Percentiles rank a stretch among this genome's conserved stretches.
Conservation (phyloP, 257 asterid genomes). For the Penstemon barbatus region DNA sequence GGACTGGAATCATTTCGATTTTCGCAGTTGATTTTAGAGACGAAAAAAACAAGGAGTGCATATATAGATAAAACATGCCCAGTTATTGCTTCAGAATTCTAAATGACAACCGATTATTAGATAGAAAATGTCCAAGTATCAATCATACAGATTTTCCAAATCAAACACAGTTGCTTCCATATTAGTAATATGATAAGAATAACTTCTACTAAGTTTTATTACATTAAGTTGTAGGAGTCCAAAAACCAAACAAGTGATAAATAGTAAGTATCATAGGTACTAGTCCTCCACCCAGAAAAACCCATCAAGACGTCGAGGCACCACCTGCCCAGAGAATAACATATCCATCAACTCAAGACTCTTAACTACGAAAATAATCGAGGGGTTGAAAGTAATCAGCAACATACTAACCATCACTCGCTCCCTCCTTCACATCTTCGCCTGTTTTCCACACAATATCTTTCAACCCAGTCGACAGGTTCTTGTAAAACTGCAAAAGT, state of each 20-base stretch:
- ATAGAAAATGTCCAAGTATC: not conserved
- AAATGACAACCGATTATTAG: not conserved
- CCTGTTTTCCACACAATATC: constrained; percentile 85
- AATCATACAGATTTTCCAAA: no score
- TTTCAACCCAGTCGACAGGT: constrained; percentile 84
- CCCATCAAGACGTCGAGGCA: constrained; percentile 10
- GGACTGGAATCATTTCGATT: not conserved
- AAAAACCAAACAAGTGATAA: constrained; percentile 3
- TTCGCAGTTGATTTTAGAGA: not conserved
- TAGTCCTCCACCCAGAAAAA: constrained; percentile 1
- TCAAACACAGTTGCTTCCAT: not conserved
- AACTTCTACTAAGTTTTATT: no score
- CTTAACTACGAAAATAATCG: not conserved
- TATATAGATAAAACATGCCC: no score
- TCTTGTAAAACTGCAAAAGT: constrained; percentile 68
- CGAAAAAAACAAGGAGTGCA: no score
- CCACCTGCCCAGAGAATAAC: constrained; percentile 27
- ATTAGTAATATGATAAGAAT: not conserved
- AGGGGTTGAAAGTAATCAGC: not conserved
- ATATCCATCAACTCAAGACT: not conserved
- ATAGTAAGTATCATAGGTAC: no score
- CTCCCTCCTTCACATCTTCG: constrained; percentile 54
- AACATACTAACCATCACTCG: constrained; percentile 41
- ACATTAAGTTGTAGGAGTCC: not conserved
- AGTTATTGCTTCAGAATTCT: not conserved